Percentiles rank a stretch among this genome's conserved stretches.
Conservation (phyloP, 2,329 filamentous ascomycete genomes). For the Penicillium janthinellum region DNA sequence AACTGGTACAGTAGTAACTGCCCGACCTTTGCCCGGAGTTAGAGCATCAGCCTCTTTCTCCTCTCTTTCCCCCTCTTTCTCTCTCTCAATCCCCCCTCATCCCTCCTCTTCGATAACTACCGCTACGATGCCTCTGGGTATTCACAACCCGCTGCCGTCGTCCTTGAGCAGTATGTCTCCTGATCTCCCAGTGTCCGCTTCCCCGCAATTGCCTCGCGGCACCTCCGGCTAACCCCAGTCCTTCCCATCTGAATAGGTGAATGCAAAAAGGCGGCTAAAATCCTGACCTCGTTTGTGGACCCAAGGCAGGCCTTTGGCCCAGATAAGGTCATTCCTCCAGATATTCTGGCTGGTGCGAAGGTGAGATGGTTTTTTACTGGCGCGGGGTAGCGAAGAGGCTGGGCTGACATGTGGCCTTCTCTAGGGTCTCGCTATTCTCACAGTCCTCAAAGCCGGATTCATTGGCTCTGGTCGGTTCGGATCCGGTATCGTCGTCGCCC, state of each 20-base stretch:
- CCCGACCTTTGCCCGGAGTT: constrained; percentile 13
- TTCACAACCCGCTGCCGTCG: constrained; percentile 51
- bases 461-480: constrained; percentile 54
- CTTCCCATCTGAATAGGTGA: constrained; percentile 65
- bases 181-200: constrained; percentile 21
- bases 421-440: constrained; percentile 53
- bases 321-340: constrained; percentile 94
- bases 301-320: constrained; percentile 91
- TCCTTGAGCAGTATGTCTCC: constrained; percentile 50
- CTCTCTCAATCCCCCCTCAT: constrained; percentile 9
- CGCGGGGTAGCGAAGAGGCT: constrained; percentile 7
- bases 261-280: constrained; percentile 96
- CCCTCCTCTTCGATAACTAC: constrained; percentile 3
- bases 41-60: constrained; percentile 13
- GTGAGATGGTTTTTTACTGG: constrained; percentile 46
- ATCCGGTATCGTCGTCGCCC: constrained; percentile 53
- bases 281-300: constrained; percentile 91
- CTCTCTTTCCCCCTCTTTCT: constrained; percentile 1
- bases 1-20: constrained; percentile 12
- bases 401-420: constrained; percentile 14
- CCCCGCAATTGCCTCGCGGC: constrained; percentile 36
- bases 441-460: constrained; percentile 54
- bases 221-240: constrained; percentile 33
- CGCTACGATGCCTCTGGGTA: constrained; percentile 47
- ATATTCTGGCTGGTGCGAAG: constrained; percentile 88